Base-by-base conservation (phyloP, 2,329 filamentous ascomycete genomes). In the Capronia coronata region DNA sequence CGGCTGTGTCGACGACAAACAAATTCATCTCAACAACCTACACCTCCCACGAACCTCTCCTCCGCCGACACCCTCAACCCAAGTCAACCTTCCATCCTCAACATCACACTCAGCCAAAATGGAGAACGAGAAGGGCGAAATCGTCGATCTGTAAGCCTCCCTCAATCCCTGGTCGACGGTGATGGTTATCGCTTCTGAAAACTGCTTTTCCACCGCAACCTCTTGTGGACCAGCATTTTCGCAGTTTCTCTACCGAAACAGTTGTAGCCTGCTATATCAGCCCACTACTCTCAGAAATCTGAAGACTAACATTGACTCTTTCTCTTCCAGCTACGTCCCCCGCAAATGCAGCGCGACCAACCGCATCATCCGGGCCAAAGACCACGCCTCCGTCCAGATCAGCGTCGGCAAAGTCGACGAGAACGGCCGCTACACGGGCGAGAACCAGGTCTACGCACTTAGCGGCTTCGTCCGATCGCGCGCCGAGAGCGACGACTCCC, bases 301-400 rank as follows among this genome's bases (percentile, higher is more conserved):
- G 23, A 27, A 27, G 10, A 5, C 5, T 5, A 27, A 27, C 10
- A 10, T 10, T 27, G 23, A 27, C 23, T 27, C 43, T 29, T 34
- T 34, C 22, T 42, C 27, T 16, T 47, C 35, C 70, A 94, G 88
- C 74, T 94, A 94, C 84, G 87, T 95, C 80, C 89, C 89, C 73
- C 88, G 91, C 81, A 97, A 96, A 81, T 97, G 91, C 87, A 88
- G 82, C 75, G 90, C 90, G 67, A 95, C 91, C 75, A 94, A 94
- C 87, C 88, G 93, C 78, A 96, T 97, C 82, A 97, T 98, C 84
- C 96, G 96, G 81, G 89, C 93, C 80, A 96, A 97, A 80, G 93
- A 98, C 78, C 93, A 98, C 82, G 91, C 88, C 67, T 94, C 87
- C 59, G 93, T 97, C 66, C 93, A 98, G 77, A 88, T 98, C 75